A percentile compares a stretch with the other conserved stretches of the same genome.
Evolutionary conservation across 331 rosid species (phyloP).

Genomic region (Quercus tomentella): DNA sequence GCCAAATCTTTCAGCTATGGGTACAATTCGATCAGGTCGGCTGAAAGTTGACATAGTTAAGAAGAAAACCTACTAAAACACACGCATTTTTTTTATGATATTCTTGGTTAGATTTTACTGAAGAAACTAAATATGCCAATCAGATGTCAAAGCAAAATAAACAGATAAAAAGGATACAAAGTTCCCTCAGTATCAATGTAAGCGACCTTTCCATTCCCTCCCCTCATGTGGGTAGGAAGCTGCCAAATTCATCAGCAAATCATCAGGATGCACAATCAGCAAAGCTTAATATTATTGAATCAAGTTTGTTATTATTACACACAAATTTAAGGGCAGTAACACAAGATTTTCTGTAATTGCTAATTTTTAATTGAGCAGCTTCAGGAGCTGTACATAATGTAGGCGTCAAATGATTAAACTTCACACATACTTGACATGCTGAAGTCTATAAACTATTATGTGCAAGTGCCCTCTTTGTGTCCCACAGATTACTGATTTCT

Average conservation of each 20-base stretch:
- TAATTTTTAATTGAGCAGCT: background rate
- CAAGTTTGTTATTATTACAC: background rate
- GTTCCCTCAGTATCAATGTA: conserved; percentile 98
- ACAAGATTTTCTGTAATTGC: background rate
- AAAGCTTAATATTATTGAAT: background rate
- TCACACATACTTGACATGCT: background rate
- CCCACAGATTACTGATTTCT: background rate
- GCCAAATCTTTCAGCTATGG: conserved; percentile 96
- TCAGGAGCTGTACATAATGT: background rate
- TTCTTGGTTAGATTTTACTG: background rate
- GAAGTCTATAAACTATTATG: background rate
- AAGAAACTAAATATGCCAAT: background rate
- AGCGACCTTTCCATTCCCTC: conserved; percentile 98
- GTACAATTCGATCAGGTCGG: conserved; percentile 91
- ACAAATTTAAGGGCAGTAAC: background rate
- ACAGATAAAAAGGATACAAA: conserved; percentile 54
- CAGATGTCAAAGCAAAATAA: background rate
- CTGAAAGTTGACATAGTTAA: conserved; percentile 37
- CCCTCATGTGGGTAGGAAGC: conserved; percentile 88
- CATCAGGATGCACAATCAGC: background rate
- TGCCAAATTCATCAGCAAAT: conserved; percentile 23
- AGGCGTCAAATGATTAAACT: background rate
- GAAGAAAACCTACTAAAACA: conserved; percentile 24
- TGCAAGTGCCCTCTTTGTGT: background rate
- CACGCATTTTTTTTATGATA: conserved; percentile 2